Evolutionary conservation across 139 green algal species (phyloP).

Genomic region (Chlamydomonas incerta): DNA sequence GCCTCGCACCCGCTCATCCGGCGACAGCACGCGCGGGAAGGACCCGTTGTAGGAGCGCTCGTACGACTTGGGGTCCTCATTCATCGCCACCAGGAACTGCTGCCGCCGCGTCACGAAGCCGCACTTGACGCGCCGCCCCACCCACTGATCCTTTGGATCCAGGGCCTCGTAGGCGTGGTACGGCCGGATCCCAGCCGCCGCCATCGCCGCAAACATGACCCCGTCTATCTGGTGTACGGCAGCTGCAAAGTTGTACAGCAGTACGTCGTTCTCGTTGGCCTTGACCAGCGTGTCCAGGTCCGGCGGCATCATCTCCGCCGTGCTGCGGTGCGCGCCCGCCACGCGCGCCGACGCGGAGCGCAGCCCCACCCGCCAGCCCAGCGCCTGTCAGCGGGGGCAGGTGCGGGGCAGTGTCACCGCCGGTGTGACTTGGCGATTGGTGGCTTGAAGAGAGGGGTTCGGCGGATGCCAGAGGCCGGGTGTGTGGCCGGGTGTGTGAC

Average conservation of each 20-base stretch:
- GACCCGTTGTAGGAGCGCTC: not conserved
- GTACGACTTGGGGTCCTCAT: not conserved
- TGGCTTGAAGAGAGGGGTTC: too few species aligned
- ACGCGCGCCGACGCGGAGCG: not conserved
- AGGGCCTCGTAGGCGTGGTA: not conserved
- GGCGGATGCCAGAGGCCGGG: too few species aligned
- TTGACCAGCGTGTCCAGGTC: slow-evolving; percentile 19
- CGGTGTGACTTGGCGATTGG: too few species aligned
- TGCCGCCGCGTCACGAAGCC: slow-evolving; percentile 19
- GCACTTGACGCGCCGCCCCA: slow-evolving; percentile 10
- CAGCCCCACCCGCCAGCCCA: slow-evolving; percentile 36
- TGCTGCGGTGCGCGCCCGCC: not conserved
- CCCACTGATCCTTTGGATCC: not conserved
- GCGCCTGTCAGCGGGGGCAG: too few species aligned
- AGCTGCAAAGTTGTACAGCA: slow-evolving; percentile 19
- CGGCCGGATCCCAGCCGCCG: slow-evolving; percentile 4
- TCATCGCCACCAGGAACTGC: not conserved
- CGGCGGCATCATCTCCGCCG: not conserved
- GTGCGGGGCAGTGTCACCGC: too few species aligned
- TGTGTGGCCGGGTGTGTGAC: too few species aligned
- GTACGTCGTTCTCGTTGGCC: slow-evolving; percentile 5
- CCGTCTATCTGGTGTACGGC: slow-evolving; percentile 30
- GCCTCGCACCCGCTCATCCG: slow-evolving; percentile 2
- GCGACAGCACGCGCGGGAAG: not conserved
- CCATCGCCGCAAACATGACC: slow-evolving; percentile 3